Evolutionary conservation across 225 moss, liverwort and hornwort genomes (phyloP), one percentile per base, ranked within the genome.

Genomic region (Takakia lepidozioides): DNA sequence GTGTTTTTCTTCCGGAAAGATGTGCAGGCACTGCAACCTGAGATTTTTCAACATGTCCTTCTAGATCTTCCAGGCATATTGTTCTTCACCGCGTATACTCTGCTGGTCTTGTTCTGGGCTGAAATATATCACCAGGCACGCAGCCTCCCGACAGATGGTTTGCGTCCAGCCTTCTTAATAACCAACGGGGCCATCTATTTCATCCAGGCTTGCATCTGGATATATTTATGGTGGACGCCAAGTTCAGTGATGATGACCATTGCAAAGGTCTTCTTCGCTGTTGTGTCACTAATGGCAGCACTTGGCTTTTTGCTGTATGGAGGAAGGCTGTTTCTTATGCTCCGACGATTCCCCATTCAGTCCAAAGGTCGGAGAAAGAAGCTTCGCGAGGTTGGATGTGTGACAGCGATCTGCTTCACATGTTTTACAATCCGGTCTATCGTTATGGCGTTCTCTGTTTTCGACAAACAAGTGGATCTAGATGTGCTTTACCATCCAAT

Each of bases 91-190:
- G 91, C 95, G 0, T 98, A 98, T 26, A 91, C 90, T 30, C 87
- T 98, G 47, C 72, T 95, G 26, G 95, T 91, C 47, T 60, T 98
- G 29, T 98, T 98, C 44, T 98, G 95, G 95, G 95, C 95, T 51
- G 95, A 98, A 65, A 90, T 98, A 34, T 98, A 98, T 41, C 91
- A 98, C 46, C 95, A 98, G 95, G 95, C 95, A 60, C 84, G 95
- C 42, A 91, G 95, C 62, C 77, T 91, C 49, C 82, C 95, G n/a
- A 87, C 87, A 2, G 87, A 87, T 25, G 75, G 60, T 27, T 72
- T 90, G 29, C 95, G 91, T 19, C 95, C 90, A 44, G 82, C 71
- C 25, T 98, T 98, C 60, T 65, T 98, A 30, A 64, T 87, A 55
- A 98, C 80, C 45, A 98, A 91, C 72, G 59, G 59, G 49, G 58